phyloP scores from a whole-genome alignment of 2,329 filamentous ascomycete genomes.

The Zymoseptoria passerinii region DNA sequence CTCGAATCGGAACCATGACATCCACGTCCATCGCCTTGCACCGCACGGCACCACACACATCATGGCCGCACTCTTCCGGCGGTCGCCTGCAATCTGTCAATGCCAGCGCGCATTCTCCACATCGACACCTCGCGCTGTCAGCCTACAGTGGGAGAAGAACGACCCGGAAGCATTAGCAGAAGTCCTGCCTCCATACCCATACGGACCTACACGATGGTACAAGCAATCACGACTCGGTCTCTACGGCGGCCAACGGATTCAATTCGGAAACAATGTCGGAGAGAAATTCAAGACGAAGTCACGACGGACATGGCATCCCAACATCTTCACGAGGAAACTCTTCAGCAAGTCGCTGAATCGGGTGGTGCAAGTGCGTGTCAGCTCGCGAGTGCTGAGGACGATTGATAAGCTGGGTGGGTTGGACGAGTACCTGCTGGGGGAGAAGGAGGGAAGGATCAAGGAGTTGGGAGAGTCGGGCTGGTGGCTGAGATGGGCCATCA shows the following conservation, averaged over 20 bases:
- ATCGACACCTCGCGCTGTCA: conserved; percentile 17
- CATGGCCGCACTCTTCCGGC: conserved; percentile 24
- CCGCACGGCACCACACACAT: background rate
- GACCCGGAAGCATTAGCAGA: conserved; percentile 25
- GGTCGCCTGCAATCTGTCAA: conserved; percentile 13
- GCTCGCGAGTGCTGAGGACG: conserved; percentile 53
- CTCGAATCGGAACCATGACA: background rate
- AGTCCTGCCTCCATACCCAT: conserved; percentile 53
- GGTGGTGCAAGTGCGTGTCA: conserved; percentile 60
- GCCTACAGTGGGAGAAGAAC: conserved; percentile 27
- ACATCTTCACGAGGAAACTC: conserved; percentile 59
- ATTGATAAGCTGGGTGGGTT: conserved; percentile 82
- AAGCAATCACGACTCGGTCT: conserved; percentile 63
- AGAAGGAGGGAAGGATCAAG: conserved; percentile 67
- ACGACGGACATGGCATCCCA: conserved; percentile 65
- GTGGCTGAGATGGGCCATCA: conserved; percentile 79
- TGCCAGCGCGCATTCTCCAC: conserved; percentile 27
- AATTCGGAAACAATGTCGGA: conserved; percentile 70
- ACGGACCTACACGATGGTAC: conserved; percentile 61
- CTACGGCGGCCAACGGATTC: conserved; percentile 56
- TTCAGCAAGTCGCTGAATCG: conserved; percentile 55
- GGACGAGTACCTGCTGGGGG: conserved; percentile 82
- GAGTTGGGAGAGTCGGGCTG: conserved; percentile 86
- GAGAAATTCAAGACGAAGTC: conserved; percentile 61
- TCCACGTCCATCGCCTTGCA: background rate